Evolutionary conservation across 805 yeast species (phyloP), one percentile per base, ranked within the genome.

Genomic region (Brettanomyces bruxellensis): DNA sequence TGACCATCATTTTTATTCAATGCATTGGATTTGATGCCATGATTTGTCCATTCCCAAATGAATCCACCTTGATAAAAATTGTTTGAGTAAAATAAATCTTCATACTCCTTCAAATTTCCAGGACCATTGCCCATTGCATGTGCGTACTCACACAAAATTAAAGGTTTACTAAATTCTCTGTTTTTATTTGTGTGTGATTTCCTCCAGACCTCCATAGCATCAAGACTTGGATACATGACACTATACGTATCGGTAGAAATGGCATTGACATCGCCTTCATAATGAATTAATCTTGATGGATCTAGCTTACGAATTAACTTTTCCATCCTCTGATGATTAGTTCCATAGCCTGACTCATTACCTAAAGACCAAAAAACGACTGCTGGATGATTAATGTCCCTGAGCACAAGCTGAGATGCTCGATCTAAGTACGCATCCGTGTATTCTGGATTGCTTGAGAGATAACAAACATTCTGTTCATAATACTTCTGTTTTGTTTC

Each of bases 71-170:
- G 41, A 23, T 38, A 38, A 23, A 38, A 38, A 9, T 14, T 12
- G 7, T 38, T 12, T 18, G 25, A 18, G 12, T 38, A 38, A 25
- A 38, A 38, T 23, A 38, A 18, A 23, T 38, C 41, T 23, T 38
- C 25, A 38, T 38, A 38, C 12, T 38, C 41, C 12, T 38, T 38
- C 25, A 38, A 38, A 23, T 25, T 38, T 18, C 41, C 41, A 14
- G 41, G 41, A 18, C 41, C 41, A 38, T 38, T 38, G 7, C 41
- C 41, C 41, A 38, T 38, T 18, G 41, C 41, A 38, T 38, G 41
- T 12, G 25, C n/a, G 18, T 38, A 38, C 25, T 38, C 41, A 25
- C 41, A 38, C 25, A 38, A 23, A 18, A 38, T 38, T 23, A 38
- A 23, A 18, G 41, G 41, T 12, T 38, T 38, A 5, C 18, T 25